Evolutionary conservation across 148 eudicot genomes (phyloP).

Genomic region (Rhododendron kiyosumense): DNA sequence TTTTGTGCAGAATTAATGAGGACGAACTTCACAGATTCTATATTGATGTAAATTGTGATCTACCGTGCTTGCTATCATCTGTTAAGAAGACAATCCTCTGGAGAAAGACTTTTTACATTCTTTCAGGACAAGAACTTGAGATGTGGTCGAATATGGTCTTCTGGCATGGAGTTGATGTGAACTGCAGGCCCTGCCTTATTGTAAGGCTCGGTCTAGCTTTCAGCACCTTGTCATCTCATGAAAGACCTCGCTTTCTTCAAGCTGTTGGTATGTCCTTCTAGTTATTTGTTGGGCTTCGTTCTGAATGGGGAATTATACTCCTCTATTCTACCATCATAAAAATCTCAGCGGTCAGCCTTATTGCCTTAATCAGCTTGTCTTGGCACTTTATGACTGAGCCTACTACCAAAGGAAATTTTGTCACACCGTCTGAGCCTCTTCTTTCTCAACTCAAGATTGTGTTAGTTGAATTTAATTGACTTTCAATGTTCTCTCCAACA

Average conservation of each 20-base stretch:
- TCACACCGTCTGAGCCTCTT: neutral
- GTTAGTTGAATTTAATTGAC: neutral
- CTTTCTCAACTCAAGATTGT: neutral
- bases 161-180: conserved; percentile 76
- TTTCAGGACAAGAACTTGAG: conserved; percentile 62
- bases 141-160: conserved; percentile 68
- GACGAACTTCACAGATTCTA: conserved; percentile 73
- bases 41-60: conserved; percentile 66
- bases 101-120: conserved; percentile 67
- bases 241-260: conserved; percentile 71
- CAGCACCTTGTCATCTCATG: conserved; percentile 37
- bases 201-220: conserved; percentile 75
- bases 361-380: neutral
- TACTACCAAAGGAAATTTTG: neutral
- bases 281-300: neutral
- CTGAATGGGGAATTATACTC: neutral
- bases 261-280: conserved; percentile 54
- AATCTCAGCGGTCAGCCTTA: neutral
- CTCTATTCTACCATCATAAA: neutral
- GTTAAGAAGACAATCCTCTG: conserved; percentile 69
- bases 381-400: neutral
- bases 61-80: conserved; percentile 47
- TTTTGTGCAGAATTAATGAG: conserved; percentile 58
- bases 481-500: neutral
- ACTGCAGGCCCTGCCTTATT: conserved; percentile 58